phyloP scores from a whole-genome alignment of 2,329 filamentous ascomycete species.

The Penicillium sp. region DNA sequence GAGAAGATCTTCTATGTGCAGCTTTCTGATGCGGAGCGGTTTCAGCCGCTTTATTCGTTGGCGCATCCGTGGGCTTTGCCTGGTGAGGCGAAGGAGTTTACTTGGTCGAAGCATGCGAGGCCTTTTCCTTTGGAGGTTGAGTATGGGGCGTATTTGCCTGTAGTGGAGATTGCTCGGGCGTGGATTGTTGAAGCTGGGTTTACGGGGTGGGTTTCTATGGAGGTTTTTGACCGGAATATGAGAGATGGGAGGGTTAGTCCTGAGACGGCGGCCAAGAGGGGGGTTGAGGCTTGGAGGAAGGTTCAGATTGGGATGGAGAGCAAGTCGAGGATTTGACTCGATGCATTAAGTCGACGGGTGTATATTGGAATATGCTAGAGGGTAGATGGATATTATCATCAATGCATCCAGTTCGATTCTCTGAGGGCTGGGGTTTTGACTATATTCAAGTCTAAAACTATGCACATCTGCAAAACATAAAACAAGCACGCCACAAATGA shows the following conservation, averaged over 20 bases:
- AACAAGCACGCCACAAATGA: neutral
- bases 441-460: constrained; percentile 5
- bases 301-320: constrained; percentile 9
- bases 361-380: neutral
- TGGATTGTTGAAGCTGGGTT: constrained; percentile 27
- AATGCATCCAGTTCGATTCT: neutral
- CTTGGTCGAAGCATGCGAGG: constrained; percentile 25
- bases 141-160: constrained; percentile 23
- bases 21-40: constrained; percentile 30
- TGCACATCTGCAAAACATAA: neutral
- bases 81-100: constrained; percentile 24
- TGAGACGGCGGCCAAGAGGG: constrained; percentile 5
- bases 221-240: constrained; percentile 24
- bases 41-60: constrained; percentile 25
- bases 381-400: neutral
- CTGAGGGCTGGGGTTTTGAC: neutral
- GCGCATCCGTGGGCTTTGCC: constrained; percentile 25
- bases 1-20: constrained; percentile 33
- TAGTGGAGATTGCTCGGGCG: constrained; percentile 21
- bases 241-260: neutral
- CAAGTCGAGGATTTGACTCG: neutral
- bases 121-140: constrained; percentile 27
- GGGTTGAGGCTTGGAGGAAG: constrained; percentile 15
- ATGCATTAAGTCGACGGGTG: no score
- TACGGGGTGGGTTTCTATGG: constrained; percentile 28